phyloP scores from a whole-genome alignment of 2,329 filamentous ascomycete species.

The Daldinia sp. region DNA sequence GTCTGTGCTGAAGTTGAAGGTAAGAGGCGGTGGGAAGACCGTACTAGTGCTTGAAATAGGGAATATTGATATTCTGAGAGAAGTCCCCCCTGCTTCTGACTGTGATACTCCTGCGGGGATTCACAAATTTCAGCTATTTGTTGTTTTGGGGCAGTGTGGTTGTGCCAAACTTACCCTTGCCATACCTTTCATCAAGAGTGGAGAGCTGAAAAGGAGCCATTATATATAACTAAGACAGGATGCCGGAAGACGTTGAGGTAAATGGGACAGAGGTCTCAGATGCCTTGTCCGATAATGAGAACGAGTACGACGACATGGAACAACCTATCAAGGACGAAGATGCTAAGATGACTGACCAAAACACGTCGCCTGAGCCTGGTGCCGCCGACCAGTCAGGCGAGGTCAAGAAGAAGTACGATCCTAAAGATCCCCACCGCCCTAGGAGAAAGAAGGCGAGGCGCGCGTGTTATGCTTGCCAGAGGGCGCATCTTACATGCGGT shows the following conservation, averaged over 20 bases:
- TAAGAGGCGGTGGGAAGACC: constrained; percentile 40
- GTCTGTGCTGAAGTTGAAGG: constrained; percentile 39
- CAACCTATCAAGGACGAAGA: constrained; percentile 55
- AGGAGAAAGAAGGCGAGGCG: constrained; percentile 94
- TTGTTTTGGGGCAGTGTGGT: constrained; percentile 42
- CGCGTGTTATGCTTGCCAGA: constrained; percentile 95
- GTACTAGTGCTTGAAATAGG: constrained; percentile 30
- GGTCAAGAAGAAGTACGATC: constrained; percentile 74
- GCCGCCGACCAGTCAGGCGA: constrained; percentile 56
- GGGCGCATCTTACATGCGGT: constrained; percentile 98
- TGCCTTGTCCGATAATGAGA: constrained; percentile 66
- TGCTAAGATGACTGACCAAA: constrained; percentile 62
- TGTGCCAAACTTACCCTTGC: constrained; percentile 44
- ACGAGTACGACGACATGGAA: constrained; percentile 61
- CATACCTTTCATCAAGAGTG: constrained; percentile 32
- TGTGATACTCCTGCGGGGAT: constrained; percentile 43
- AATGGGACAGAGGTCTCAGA: constrained; percentile 65
- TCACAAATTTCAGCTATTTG: constrained; percentile 41
- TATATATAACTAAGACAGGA: constrained; percentile 64
- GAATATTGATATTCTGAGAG: constrained; percentile 37
- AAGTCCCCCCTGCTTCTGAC: constrained; percentile 34
- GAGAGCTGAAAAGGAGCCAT: constrained; percentile 34
- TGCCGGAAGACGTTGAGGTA: constrained; percentile 63
- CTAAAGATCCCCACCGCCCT: constrained; percentile 90
- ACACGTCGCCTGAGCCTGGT: constrained; percentile 52